These are phyloP conservation scores for Quercus mongolica DNA, from an alignment of 306 rosid species.

Conservation along the genomic window DNA sequence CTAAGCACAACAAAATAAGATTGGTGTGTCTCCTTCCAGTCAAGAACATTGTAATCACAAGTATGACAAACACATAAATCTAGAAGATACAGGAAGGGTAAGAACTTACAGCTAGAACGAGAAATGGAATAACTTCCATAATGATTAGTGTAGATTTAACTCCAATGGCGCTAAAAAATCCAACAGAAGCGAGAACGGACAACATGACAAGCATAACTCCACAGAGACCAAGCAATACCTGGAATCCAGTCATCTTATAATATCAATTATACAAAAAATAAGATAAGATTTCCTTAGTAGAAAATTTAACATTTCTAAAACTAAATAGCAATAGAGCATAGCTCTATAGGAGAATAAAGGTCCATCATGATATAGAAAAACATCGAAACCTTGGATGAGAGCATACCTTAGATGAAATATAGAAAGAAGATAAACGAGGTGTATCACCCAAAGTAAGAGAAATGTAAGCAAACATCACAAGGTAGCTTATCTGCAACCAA, in stretches of 20 bases:
- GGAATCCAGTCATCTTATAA: constrained; percentile 22
- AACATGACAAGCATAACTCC: constrained; percentile 94
- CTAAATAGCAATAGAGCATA: not conserved
- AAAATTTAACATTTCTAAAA: constrained; percentile 1
- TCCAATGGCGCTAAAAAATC: constrained; percentile 87
- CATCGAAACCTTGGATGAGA: constrained; percentile 13
- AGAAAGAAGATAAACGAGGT: constrained; percentile 63
- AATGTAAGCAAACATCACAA: constrained; percentile 96
- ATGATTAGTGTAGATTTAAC: constrained; percentile 92
- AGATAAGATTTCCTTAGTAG: not conserved
- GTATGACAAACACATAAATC: not conserved
- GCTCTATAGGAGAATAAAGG: not conserved
- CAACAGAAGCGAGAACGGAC: constrained; percentile 94
- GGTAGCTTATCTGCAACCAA: constrained; percentile 87
- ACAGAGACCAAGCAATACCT: constrained; percentile 93
- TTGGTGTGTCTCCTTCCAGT: not conserved
- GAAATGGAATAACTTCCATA: constrained; percentile 99
- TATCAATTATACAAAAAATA: constrained; percentile 8
- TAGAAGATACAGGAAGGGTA: constrained; percentile 19
- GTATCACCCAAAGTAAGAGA: constrained; percentile 95
- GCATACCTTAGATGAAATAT: constrained; percentile 85
- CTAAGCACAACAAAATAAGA: not conserved
- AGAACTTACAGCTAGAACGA: constrained; percentile 93
- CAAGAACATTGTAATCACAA: not conserved
- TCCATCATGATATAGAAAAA: not conserved